Evolutionary conservation across 1,284 basidiomycete species (phyloP), one percentile per base, ranked within the genome.

Genomic region (Boletellus dicymbophilus): DNA sequence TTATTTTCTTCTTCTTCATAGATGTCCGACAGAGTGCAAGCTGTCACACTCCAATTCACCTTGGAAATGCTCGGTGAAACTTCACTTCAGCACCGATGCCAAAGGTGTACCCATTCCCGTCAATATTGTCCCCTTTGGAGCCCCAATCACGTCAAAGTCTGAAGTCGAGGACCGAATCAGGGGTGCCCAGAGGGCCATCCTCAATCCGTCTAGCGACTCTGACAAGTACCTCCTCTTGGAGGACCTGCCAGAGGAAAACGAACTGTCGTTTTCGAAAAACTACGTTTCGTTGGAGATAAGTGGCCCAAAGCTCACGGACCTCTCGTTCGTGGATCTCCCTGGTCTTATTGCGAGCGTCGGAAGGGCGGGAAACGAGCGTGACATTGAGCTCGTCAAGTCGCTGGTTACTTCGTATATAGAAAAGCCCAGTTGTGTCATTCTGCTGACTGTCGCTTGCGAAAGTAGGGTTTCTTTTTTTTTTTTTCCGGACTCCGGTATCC

Each of bases 11-110:
- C n/a, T n/a, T 18, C 27, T 21, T 5, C 22, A 13, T 52, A 89
- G 87, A n/a, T 88, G 85, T 52, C 85, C 88, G 0, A 88, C 82
- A 0, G 87, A 90, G 55, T 86, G 84, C 55, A 77, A 80, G 11
- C 72, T 90, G 0, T 72, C 79, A 0, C 62, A 69, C 13, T 77
- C 78, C 0, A 52, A 66, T 4, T 58, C 59, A 0, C 61, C 69
- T 0, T 91, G 89, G 89, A 68, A 71, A 41, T 91, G 89, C 54
- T 57, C 65, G 0, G 77, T 90, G 0, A 80, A 75, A 1, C 67
- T 90, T 0, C 79, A 80, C 6, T 76, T 80, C 47, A 73, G 68
- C 44, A 77, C 73, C 0, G 78, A 85, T 51, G 61, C 67, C 0
- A 56, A 66, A 0, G 82, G 82, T 0, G 62, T 72, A 34, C 60